Conservation (phyloP, 2,329 filamentous ascomycete species). For the Monosporascus sp. region DNA sequence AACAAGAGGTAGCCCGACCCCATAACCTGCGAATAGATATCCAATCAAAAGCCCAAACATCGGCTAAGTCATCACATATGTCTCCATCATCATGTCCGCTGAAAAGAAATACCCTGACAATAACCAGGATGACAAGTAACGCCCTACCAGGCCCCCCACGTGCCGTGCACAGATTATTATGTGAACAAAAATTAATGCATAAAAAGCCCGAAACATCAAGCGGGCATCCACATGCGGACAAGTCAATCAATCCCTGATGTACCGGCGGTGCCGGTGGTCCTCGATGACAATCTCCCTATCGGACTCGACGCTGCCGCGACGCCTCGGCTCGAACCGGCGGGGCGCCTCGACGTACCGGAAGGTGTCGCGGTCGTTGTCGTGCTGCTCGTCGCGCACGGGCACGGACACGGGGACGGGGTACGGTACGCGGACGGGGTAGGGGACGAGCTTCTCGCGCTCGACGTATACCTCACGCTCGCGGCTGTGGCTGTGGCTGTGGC, state of each 20-base stretch:
- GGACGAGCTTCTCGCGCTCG: slow-evolving; percentile 45
- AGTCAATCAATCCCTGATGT: slow-evolving; percentile 18
- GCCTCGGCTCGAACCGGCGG: slow-evolving; percentile 31
- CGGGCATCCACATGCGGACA: too few species aligned
- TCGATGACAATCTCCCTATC: slow-evolving; percentile 26
- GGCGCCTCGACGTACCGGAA: slow-evolving; percentile 50
- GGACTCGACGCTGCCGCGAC: slow-evolving; percentile 25
- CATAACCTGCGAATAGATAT: too few species aligned
- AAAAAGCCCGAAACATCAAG: too few species aligned
- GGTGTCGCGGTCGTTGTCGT: slow-evolving; percentile 36
- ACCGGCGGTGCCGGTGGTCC: slow-evolving; percentile 23
- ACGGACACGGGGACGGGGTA: slow-evolving; percentile 39
- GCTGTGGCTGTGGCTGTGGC: slow-evolving; percentile 15
- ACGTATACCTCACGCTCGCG: slow-evolving; percentile 44
- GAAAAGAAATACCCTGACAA: too few species aligned
- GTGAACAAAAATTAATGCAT: too few species aligned
- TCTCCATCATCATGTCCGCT: too few species aligned
- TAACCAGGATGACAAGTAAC: too few species aligned
- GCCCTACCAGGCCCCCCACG: too few species aligned
- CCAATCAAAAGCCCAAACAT: too few species aligned
- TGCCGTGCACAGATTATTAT: too few species aligned
- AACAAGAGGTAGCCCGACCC: too few species aligned
- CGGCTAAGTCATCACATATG: too few species aligned
- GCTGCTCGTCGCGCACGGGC: slow-evolving; percentile 33
- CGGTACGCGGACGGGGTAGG: slow-evolving; percentile 34